phyloP scores from a whole-genome alignment of 108 stramenopile species.

The Nannochloropsis salina region DNA sequence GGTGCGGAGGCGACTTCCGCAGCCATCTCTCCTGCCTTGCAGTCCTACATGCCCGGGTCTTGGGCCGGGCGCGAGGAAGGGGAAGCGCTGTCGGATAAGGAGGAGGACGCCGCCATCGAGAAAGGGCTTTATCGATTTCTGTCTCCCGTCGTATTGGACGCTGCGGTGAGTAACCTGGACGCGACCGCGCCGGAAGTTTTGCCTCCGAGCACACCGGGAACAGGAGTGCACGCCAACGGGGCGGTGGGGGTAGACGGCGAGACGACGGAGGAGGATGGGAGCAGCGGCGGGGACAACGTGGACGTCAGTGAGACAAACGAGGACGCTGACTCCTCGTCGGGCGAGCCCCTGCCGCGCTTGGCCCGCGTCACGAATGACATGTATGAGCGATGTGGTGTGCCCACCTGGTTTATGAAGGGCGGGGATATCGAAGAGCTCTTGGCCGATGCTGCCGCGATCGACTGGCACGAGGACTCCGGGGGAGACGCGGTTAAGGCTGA shows the following conservation, averaged over 20 bases:
- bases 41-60: constrained; percentile 32
- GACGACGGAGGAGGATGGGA: background rate
- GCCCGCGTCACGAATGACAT: background rate
- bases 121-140: constrained; percentile 42
- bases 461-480: constrained; percentile 46
- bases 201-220: background rate
- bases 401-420: constrained; percentile 42
- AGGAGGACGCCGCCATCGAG: constrained; percentile 39
- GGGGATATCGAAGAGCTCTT: constrained; percentile 40
- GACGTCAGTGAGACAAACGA: background rate
- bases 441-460: constrained; percentile 43
- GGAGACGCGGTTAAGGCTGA: background rate
- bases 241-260: background rate
- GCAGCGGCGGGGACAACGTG: background rate
- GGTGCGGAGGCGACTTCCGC: constrained; percentile 21
- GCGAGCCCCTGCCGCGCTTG: background rate
- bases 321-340: background rate
- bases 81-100: background rate
- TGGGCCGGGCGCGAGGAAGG: background rate
- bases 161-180: background rate
- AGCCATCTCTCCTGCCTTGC: constrained; percentile 38
- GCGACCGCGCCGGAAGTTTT: background rate
- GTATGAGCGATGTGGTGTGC: constrained; percentile 6
- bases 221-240: background rate
- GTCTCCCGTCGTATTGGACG: constrained; percentile 31